phyloP scores from a whole-genome alignment of 2,329 filamentous ascomycete species.

The Fusarium vanettenii region DNA sequence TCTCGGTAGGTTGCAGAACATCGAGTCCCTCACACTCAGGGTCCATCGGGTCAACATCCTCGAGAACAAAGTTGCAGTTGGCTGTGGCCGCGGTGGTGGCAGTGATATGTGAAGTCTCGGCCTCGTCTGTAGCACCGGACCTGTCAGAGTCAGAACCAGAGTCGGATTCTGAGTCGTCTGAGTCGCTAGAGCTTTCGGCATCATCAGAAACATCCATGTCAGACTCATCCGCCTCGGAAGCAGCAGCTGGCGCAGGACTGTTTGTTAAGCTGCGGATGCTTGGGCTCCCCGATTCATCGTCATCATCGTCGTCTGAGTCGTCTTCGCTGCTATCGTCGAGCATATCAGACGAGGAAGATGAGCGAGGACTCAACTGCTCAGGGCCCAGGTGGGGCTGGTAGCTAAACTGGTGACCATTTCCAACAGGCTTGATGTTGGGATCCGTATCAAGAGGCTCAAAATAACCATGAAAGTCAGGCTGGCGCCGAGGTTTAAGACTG shows the following conservation, averaged over 20 bases:
- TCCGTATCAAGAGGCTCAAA: slow-evolving; percentile 48
- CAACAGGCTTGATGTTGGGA: slow-evolving; percentile 56
- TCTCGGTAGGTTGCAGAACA: slow-evolving; percentile 57
- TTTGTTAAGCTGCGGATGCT: slow-evolving; percentile 44
- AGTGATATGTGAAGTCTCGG: slow-evolving; percentile 36
- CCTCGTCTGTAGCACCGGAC: slow-evolving; percentile 39
- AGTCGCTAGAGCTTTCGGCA: slow-evolving; percentile 25
- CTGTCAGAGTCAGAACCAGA: slow-evolving; percentile 38
- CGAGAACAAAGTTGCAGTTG: slow-evolving; percentile 53
- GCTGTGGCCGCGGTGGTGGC: slow-evolving; percentile 29
- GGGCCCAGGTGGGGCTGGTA: slow-evolving; percentile 50
- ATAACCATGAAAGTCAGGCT: slow-evolving; percentile 48
- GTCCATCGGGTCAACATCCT: slow-evolving; percentile 61
- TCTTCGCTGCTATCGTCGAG: slow-evolving; percentile 30
- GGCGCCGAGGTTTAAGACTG: slow-evolving; percentile 46
- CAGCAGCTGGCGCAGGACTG: slow-evolving; percentile 24
- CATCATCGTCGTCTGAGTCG: slow-evolving; percentile 37
- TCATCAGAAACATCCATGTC: slow-evolving; percentile 30
- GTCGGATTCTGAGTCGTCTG: slow-evolving; percentile 36
- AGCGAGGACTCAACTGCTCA: slow-evolving; percentile 53
- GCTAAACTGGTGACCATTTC: slow-evolving; percentile 57
- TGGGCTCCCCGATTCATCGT: slow-evolving; percentile 43
- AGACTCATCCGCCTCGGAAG: slow-evolving; percentile 23
- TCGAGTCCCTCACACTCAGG: slow-evolving; percentile 56
- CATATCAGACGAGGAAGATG: slow-evolving; percentile 47